Conservation (phyloP, 2,329 filamentous ascomycete species). For the Colletotrichum phormii region DNA sequence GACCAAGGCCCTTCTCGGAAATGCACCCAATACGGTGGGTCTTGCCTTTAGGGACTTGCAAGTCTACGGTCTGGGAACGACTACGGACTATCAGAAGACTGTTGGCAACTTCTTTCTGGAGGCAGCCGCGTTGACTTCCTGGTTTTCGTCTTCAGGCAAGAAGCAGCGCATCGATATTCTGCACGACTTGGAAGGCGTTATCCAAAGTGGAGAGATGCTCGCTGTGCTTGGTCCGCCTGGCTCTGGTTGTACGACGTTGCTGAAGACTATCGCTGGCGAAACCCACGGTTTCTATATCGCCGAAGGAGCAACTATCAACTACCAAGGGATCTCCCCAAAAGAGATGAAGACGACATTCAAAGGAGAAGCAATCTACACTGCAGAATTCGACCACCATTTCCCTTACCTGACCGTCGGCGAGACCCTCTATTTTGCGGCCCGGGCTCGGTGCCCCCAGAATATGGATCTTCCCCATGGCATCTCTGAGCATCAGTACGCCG, state of each 20-base stretch:
- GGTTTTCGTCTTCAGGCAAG: slow-evolving; percentile 40
- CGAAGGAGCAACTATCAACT: slow-evolving; percentile 27
- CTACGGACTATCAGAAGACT: slow-evolving; percentile 56
- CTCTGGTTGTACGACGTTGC: slow-evolving; percentile 72
- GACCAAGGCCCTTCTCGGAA: slow-evolving; percentile 41
- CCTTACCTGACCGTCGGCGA: slow-evolving; percentile 69
- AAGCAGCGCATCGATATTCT: slow-evolving; percentile 58
- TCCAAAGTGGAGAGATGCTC: slow-evolving; percentile 67
- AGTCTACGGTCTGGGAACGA: slow-evolving; percentile 54
- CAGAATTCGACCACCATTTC: slow-evolving; percentile 73
- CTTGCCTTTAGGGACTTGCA: slow-evolving; percentile 53
- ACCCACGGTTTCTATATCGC: slow-evolving; percentile 65
- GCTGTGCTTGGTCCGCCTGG: slow-evolving; percentile 67
- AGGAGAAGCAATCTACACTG: slow-evolving; percentile 76
- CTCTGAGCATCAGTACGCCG: slow-evolving; percentile 52
- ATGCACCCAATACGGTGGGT: slow-evolving; percentile 47
- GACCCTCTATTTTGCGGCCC: slow-evolving; percentile 70
- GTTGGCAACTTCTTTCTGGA: slow-evolving; percentile 52
- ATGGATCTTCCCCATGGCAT: slow-evolving; percentile 57
- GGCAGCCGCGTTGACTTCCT: slow-evolving; percentile 43
- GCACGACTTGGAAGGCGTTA: slow-evolving; percentile 60
- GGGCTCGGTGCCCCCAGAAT: slow-evolving; percentile 61
- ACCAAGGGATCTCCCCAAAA: slow-evolving; percentile 12
- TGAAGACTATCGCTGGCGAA: slow-evolving; percentile 74
- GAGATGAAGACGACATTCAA: slow-evolving; percentile 35